These are phyloP conservation scores for Pinus taeda DNA, from an alignment of 75 land plant genomes.

Conservation along the genomic window DNA sequence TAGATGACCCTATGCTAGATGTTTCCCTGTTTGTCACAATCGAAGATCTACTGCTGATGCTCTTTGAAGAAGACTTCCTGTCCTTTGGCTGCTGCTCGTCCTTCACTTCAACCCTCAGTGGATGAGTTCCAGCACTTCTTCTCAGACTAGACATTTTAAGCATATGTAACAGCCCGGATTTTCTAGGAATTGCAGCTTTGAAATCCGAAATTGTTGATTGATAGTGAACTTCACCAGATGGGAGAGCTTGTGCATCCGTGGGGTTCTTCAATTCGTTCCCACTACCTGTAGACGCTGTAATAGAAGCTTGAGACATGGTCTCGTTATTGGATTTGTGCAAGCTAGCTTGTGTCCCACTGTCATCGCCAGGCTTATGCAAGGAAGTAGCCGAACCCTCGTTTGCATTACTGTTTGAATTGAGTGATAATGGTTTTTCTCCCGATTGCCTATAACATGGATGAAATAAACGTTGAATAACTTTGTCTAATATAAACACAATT, in stretches of 20 bases:
- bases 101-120: slow-evolving; percentile 11
- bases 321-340: too few relatives aligned
- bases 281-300: too few relatives aligned
- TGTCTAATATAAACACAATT: not conserved
- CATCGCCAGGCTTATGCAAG: not conserved
- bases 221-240: not conserved
- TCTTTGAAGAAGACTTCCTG: not conserved
- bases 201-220: not conserved
- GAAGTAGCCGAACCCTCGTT: not conserved
- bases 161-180: not conserved
- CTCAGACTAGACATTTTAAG: slow-evolving; percentile 5
- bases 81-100: not conserved
- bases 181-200: not conserved
- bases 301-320: too few relatives aligned
- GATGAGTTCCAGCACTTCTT: slow-evolving; percentile 1
- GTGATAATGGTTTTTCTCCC: not conserved
- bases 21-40: not conserved
- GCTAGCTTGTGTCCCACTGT: not conserved
- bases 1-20: not conserved
- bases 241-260: not conserved
- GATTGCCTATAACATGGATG: not conserved
- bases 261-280: not conserved
- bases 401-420: not conserved
- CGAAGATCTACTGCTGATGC: not conserved
- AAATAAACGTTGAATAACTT: not conserved